Base-by-base conservation (phyloP, 1,139 yeast species). In the Casaregolazyma lundiana region DNA sequence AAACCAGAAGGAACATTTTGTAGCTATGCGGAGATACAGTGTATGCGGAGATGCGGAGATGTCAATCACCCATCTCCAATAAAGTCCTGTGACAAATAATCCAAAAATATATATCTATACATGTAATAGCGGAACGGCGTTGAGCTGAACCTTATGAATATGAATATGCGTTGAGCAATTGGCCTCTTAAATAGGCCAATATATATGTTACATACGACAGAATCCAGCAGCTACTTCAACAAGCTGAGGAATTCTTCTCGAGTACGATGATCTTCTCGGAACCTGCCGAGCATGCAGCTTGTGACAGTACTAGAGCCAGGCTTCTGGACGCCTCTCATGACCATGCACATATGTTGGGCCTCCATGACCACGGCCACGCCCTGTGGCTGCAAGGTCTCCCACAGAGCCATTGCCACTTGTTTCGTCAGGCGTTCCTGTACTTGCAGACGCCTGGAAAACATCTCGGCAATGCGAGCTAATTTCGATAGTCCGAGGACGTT, bases 271-370 rank as follows among this genome's bases (percentile, higher is more conserved):
- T 88, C 86, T 49, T 83, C 85, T 62, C 97, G 77, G 73, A 92
- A 90, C 57, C 95, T 84, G 11, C 98, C 98, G 61, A 92, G 76
- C 97, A 92, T 89, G 64, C 97, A 90, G 62, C 96, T 87, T 22
- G 98, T 94, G 39, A 92, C 82, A 2, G 99, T 92, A 21, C 87
- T 78, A 17, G 96, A 84, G 1, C 97, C 97, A 0, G 96, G 81
- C 68, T 92, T 94, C 65, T 92, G 97, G 19, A 92, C 89, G 43
- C 99, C 99, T 63, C 99, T 79, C 66, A 95, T 88, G 26, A 90
- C 97, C 99, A 92, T 92, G 67, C 99, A 92, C 98, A 94, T 92
- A 64, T 92, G 99, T 7, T 94, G 80, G 21, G 97, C 97, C 67
- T 92, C 98, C 62, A 92, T 89, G 19, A 92, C 97, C 35, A 92